Conservation (phyloP, 257 asterid genomes). For the Nicotiana benthamiana region DNA sequence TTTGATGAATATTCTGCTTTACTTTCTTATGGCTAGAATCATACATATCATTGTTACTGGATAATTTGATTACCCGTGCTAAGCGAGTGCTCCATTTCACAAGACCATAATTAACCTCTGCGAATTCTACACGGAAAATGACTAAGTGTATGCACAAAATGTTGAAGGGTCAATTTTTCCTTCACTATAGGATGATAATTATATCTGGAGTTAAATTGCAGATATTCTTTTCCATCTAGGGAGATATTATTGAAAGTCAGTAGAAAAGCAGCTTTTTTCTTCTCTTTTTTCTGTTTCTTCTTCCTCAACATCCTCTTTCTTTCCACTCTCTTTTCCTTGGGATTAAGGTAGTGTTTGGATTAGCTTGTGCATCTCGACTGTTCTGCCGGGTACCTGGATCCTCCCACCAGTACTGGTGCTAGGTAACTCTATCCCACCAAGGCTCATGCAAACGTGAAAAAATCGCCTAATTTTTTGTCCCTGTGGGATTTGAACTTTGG, state of each 20-base stretch:
- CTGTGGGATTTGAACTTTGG: not conserved
- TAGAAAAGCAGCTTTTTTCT: not conserved
- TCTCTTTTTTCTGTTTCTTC: not conserved
- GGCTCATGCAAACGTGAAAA: not conserved
- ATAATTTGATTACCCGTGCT: not conserved
- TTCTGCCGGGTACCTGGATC: not conserved
- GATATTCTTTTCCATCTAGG: not conserved
- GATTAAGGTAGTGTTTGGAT: not conserved
- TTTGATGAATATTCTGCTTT: not conserved
- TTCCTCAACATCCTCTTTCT: not conserved
- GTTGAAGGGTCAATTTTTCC: not conserved
- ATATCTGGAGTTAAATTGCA: not conserved
- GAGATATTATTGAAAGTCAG: not conserved
- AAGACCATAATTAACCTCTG: not conserved
- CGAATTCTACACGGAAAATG: not conserved
- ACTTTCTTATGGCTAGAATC: not conserved
- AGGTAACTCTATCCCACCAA: not conserved
- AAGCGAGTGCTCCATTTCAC: not conserved
- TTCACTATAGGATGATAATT: not conserved
- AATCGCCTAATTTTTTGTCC: not conserved
- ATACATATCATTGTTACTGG: not conserved
- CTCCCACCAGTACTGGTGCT: not conserved
- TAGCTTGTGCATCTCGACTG: not conserved
- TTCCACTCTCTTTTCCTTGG: not conserved
- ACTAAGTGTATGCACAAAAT: not conserved